These are phyloP conservation scores for Mycena vitilis DNA, from an alignment of 768 basidiomycete species.

Conservation along the genomic window DNA sequence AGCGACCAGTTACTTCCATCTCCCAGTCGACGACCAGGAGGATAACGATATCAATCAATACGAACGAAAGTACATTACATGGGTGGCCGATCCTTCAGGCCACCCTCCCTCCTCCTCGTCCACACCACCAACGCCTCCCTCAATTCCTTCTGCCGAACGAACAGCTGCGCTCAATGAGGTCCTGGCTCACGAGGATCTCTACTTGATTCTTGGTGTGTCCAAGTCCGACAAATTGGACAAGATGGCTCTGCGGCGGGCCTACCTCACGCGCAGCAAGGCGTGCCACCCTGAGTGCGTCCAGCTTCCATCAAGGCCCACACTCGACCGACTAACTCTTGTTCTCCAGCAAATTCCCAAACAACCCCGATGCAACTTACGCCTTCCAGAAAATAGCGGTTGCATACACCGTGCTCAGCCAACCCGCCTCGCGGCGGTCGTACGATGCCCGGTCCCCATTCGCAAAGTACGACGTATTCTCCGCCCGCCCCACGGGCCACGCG, in stretches of 20 bases:
- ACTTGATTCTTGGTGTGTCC: constrained; percentile 76
- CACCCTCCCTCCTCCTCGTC: constrained; percentile 42
- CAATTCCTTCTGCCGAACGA: constrained; percentile 36
- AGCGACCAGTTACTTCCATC: constrained; percentile 74
- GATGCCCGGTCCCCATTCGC: constrained; percentile 65
- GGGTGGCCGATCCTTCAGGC: constrained; percentile 56
- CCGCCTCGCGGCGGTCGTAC: constrained; percentile 74
- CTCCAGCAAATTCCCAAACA: constrained; percentile 81
- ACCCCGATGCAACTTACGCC: constrained; percentile 81
- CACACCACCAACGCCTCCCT: constrained; percentile 6
- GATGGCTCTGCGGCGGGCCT: constrained; percentile 76
- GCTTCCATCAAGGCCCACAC: neutral
- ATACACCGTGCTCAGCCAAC: constrained; percentile 83
- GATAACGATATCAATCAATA: constrained; percentile 59
- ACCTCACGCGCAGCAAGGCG: constrained; percentile 76
- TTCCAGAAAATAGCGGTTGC: constrained; percentile 91
- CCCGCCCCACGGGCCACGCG: constrained; percentile 65
- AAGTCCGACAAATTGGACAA: constrained; percentile 65
- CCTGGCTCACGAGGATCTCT: constrained; percentile 73
- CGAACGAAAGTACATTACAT: constrained; percentile 61
- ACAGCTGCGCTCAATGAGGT: constrained; percentile 61
- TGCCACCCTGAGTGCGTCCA: constrained; percentile 88
- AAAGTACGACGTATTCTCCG: constrained; percentile 65
- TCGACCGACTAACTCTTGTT: constrained; percentile 4
- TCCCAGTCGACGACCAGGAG: constrained; percentile 71